Evolutionary conservation across 306 rosid genomes (phyloP).

Genomic region (Phaseolus lunatus): DNA sequence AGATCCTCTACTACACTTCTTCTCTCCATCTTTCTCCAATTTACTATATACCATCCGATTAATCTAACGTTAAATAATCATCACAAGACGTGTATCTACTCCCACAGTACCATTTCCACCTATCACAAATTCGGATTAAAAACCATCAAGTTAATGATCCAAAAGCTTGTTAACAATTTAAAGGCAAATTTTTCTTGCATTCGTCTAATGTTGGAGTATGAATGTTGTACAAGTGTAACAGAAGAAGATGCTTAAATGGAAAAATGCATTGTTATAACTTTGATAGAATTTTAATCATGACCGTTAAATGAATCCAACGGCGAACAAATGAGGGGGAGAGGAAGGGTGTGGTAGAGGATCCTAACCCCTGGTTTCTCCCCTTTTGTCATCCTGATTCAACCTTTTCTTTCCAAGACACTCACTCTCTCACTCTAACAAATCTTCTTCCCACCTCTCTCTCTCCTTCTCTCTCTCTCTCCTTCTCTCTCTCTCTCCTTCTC

Average conservation of each 20-base stretch:
- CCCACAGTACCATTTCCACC: too few relatives aligned
- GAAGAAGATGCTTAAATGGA: too few relatives aligned
- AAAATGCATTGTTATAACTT: too few relatives aligned
- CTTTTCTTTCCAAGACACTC: constrained; percentile 23
- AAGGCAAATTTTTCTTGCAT: too few relatives aligned
- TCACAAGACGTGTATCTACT: too few relatives aligned
- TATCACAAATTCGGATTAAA: too few relatives aligned
- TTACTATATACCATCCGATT: neutral
- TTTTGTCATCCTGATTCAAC: neutral
- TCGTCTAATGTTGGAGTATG: too few relatives aligned
- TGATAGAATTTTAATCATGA: too few relatives aligned
- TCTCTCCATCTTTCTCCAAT: neutral
- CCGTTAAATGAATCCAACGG: neutral
- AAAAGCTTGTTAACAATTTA: too few relatives aligned
- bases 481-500: neutral
- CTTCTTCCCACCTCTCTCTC: neutral
- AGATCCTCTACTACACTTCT: neutral
- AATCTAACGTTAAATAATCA: neutral
- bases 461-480: neutral
- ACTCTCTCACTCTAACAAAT: constrained; percentile 8
- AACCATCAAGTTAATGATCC: too few relatives aligned
- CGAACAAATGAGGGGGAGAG: neutral
- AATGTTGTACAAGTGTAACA: too few relatives aligned
- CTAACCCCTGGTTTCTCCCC: neutral
- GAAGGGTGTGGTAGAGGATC: neutral